Conservation (phyloP, 768 basidiomycete genomes). For the Russula olivacea region DNA sequence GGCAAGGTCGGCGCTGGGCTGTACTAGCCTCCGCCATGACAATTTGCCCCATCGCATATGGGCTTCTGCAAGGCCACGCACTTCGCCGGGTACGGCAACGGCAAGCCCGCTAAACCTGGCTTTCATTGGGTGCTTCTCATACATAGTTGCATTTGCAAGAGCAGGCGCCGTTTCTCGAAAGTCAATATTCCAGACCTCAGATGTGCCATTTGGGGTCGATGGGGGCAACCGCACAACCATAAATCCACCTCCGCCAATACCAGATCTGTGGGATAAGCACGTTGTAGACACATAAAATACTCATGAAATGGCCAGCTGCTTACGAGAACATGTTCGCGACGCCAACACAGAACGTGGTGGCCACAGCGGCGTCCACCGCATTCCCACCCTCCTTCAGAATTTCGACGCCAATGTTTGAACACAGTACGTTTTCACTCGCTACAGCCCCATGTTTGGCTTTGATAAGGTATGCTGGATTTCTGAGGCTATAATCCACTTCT, state of each 20-base stretch:
- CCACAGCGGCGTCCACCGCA: conserved; percentile 83
- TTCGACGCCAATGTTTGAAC: conserved; percentile 79
- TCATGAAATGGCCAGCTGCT: conserved; percentile 28
- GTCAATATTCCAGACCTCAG: conserved; percentile 70
- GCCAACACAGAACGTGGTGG: conserved; percentile 70
- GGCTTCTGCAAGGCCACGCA: conserved; percentile 80
- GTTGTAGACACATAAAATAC: conserved; percentile 13
- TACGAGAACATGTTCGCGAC: conserved; percentile 90
- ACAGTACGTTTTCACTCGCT: conserved; percentile 79
- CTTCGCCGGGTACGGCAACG: conserved; percentile 88
- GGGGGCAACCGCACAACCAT: conserved; percentile 79
- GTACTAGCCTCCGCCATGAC: conserved; percentile 71
- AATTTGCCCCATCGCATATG: conserved; percentile 77
- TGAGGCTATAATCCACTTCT: conserved; percentile 6
- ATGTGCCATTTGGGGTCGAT: conserved; percentile 34
- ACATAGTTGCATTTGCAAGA: conserved; percentile 74
- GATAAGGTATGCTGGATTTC: conserved; percentile 54
- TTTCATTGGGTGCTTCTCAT: conserved; percentile 43
- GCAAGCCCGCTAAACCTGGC: conserved; percentile 73
- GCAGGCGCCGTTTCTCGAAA: conserved; percentile 86
- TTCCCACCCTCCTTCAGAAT: conserved; percentile 79
- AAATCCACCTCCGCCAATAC: conserved; percentile 85
- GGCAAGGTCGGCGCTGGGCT: conserved; percentile 71
- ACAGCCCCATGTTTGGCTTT: conserved; percentile 76
- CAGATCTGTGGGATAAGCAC: conserved; percentile 40